Conservation (phyloP, 2,329 filamentous ascomycete species). For the Allantophomopsis lycopodina region DNA sequence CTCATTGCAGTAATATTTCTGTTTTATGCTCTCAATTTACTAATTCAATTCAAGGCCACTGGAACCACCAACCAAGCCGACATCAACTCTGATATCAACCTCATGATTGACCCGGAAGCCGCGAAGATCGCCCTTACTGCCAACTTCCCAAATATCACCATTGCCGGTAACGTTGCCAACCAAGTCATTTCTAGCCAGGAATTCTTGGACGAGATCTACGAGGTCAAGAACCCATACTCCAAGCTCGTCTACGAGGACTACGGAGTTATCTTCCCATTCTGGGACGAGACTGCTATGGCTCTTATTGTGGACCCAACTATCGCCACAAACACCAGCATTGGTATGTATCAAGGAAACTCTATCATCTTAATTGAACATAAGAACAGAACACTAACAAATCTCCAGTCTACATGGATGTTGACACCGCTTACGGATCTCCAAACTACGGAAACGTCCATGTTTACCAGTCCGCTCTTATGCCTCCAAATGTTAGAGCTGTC, state of each 20-base stretch:
- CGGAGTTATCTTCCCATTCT: conserved; percentile 25
- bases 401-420: conserved; percentile 26
- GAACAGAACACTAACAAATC: no score
- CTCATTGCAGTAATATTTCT: no score
- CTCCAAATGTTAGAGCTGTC: conserved; percentile 21
- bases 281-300: conserved; percentile 30
- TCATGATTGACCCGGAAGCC: conserved; percentile 35
- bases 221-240: conserved; percentile 23
- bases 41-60: no score
- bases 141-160: conserved; percentile 28
- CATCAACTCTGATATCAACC: conserved; percentile 26
- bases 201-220: conserved; percentile 23
- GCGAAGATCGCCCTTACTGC: conserved; percentile 33
- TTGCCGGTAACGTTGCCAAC: conserved; percentile 32
- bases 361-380: no score
- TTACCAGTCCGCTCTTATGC: conserved; percentile 24
- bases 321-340: conserved; percentile 12
- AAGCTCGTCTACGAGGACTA: conserved; percentile 21
- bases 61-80: conserved; percentile 14
- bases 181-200: conserved; percentile 25
- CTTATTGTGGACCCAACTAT: conserved; percentile 24
- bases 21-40: no score
- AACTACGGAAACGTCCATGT: conserved; percentile 28
- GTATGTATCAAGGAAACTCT: not conserved
- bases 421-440: conserved; percentile 24